Base-by-base conservation (phyloP, 306 rosid species). In the Lathyrus tuberosus region DNA sequence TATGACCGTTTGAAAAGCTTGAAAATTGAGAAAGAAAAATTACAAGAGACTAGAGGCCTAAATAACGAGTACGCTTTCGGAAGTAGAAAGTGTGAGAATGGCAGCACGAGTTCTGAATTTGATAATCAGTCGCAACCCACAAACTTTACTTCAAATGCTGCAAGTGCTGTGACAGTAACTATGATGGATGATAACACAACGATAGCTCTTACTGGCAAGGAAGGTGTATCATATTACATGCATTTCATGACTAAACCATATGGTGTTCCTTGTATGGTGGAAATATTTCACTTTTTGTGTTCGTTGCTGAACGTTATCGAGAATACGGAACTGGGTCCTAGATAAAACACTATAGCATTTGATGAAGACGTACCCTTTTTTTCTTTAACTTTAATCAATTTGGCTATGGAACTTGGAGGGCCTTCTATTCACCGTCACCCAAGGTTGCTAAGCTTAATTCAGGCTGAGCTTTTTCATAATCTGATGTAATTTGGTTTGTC, bases 241-340 rank as follows among this genome's bases (percentile, higher is more conserved):
- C 96, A 86, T 78, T 85, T 83, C 18, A 87, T 87, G 94, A 85
- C 88, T 52, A 96, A 85, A 76, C 98, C 96, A 10, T 92, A 84
- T 47, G 98, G 98, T 67, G 96, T 88, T 59, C 91, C 98, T 51
- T 90, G 98, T 87, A 92, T 92, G 98, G 91, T 92, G 83, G 96
- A 92, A 82, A 88, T 88, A 79, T 90, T 92, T 77, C 87, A 86
- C 73, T 90, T 88, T 75, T 84, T 92, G 35, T 92, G 98, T 70
- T 86, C 93, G 73, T 79, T 88, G 86, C 80, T 90, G 78, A 88
- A 88, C 88, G 82, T 84, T 83, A 83, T 83, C 31, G 93, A 92
- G 87, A 80, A 86, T 74, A 79, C 72, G 64, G 96, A 83, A 68
- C 71, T 84, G 72, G 96, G 84, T 63, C 75, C 90, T 22, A 86